A percentile compares a stretch with the other conserved stretches of the same genome.
Evolutionary conservation across 768 basidiomycete genomes (phyloP).

Genomic region (Basidioascus undulatus): DNA sequence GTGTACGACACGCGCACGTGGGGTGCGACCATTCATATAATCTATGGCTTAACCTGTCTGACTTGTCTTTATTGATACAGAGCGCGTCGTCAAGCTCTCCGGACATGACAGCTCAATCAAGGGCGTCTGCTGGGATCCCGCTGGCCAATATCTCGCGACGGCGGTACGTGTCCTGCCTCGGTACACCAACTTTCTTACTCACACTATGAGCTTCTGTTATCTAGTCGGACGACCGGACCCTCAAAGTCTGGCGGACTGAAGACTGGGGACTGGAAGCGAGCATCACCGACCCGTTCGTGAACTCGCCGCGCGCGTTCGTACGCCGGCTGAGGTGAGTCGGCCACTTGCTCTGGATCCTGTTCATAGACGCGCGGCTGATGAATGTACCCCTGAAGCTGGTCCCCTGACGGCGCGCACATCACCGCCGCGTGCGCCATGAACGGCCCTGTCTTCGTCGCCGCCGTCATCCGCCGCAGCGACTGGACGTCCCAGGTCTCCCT

Average conservation of each 20-base stretch:
- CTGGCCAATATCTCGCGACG: conserved; percentile 91
- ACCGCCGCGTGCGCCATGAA: conserved; percentile 95
- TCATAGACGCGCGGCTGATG: not conserved
- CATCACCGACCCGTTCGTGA: conserved; percentile 71
- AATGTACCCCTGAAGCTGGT: conserved; percentile 43
- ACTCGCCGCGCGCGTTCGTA: conserved; percentile 89
- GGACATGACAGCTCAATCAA: conserved; percentile 92
- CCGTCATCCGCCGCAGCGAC: conserved; percentile 56
- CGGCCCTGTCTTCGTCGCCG: conserved; percentile 91
- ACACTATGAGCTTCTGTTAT: not conserved
- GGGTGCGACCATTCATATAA: conserved; percentile 32
- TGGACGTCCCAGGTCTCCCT: conserved; percentile 85
- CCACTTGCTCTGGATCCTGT: too few relatives aligned
- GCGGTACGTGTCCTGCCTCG: conserved; percentile 16
- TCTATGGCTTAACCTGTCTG: not conserved
- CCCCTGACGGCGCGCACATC: conserved; percentile 94
- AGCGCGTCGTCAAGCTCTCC: conserved; percentile 58
- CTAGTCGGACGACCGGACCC: conserved; percentile 82
- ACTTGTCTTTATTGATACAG: conserved; percentile 21
- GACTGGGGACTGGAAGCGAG: conserved; percentile 74
- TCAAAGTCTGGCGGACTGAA: conserved; percentile 87
- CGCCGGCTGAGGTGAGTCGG: conserved; percentile 56
- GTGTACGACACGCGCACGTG: conserved; percentile 87
- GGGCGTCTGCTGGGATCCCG: conserved; percentile 96
- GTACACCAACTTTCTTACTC: not conserved